phyloP scores from a whole-genome alignment of 805 yeast genomes.

The Candida vaughaniae region DNA sequence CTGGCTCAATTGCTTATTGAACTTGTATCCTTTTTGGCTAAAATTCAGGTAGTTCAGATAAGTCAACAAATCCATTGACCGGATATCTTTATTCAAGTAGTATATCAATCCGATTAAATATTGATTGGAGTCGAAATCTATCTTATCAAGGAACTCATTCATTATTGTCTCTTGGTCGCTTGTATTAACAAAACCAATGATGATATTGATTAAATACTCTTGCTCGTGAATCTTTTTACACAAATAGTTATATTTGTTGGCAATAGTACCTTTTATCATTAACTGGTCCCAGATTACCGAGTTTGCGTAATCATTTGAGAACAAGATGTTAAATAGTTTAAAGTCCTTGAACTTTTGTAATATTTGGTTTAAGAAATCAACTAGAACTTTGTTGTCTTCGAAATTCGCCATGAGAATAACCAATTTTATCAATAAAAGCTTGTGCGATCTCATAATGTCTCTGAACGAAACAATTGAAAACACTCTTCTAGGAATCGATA shows the following conservation, averaged over 20 bases:
- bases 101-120: constrained; percentile 36
- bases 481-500: constrained; percentile 24
- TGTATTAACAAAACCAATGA: constrained; percentile 26
- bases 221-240: constrained; percentile 15
- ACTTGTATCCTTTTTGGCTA: constrained; percentile 1
- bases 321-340: constrained; percentile 6
- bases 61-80: constrained; percentile 6
- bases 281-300: constrained; percentile 8
- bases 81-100: constrained; percentile 25
- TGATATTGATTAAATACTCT: constrained; percentile 36
- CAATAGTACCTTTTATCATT: constrained; percentile 8
- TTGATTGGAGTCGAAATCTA: constrained; percentile 30
- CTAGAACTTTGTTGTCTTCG: constrained; percentile 28
- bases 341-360: constrained; percentile 26
- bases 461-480: constrained; percentile 25
- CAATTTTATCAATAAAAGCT: constrained; percentile 26
- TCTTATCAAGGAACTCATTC: constrained; percentile 35
- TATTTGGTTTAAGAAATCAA: constrained; percentile 23
- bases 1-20: constrained; percentile 4
- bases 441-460: constrained; percentile 28
- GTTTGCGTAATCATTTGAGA: constrained; percentile 1
- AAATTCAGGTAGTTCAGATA: constrained; percentile 9
- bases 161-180: constrained; percentile 43
- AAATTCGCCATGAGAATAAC: constrained; percentile 31
- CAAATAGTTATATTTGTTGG: constrained; percentile 10